Evolutionary conservation across 73 alveolate genomes (phyloP), one percentile per base, ranked within the genome.

Genomic region (Tetrahymena malaccensis): DNA sequence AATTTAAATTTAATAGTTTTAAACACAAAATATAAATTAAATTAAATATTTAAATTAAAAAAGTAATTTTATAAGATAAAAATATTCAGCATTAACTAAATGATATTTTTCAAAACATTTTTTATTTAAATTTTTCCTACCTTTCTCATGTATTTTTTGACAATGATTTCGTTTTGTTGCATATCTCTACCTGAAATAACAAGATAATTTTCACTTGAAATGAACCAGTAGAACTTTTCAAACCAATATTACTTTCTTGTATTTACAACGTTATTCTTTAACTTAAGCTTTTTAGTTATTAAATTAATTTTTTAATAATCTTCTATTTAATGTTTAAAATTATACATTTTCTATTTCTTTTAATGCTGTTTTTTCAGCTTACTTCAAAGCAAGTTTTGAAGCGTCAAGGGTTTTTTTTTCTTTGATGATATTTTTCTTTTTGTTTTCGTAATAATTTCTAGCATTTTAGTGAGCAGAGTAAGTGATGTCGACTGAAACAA

Each of bases 221-320:
- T 97, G 95, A 98, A 98, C 99, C 99, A 97, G 94, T 96, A 96
- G 95, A 98, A 98, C 94, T 98, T 98, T 96, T 98, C 99, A 95
- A 98, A 98, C 99, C 99, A 98, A 95, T 85, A 96, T 58, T 96
- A 94, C 95, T 98, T 98, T 35, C 99, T 96, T 33, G 95, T 25
- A 43, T 97, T 96, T n/a, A 97, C 55, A 44, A 96, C 98, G 22
- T 85, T 94, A 40, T 95, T 94, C 31, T 70, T 70, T 70, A 70
- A 70, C 31, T 70, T 70, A n/a, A 70, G 89, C 89, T 70, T 19
- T 27, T n/a, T 70, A 19, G 5, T 27, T 17, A 9, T 27, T 19
- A 25, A 31, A 70, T 17, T 25, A 27, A n/a, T n/a, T n/a, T n/a
- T n/a, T n/a, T n/a, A n/a, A n/a, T n/a, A n/a, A n/a, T n/a, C n/a